A percentile compares a stretch with the other conserved stretches of the same genome.
Evolutionary conservation across 805 yeast genomes (phyloP).

Genomic region (Hanseniaspora guilliermondii): DNA sequence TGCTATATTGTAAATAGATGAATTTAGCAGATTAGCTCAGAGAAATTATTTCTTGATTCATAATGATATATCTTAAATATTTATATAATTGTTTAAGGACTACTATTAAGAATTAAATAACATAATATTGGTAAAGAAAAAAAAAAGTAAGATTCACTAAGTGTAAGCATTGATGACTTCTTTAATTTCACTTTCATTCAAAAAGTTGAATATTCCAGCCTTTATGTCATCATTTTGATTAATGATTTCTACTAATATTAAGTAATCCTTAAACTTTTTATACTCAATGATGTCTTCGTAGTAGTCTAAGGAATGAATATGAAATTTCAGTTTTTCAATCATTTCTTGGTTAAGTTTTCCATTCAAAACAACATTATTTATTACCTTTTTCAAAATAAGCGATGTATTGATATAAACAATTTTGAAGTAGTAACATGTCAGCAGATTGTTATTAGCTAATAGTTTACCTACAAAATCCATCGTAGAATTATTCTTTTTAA

Average conservation of each 20-base stretch:
- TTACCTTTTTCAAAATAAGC: neutral
- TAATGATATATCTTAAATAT: too few species aligned
- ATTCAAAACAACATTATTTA: neutral
- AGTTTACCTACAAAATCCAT: neutral
- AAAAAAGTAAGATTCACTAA: too few species aligned
- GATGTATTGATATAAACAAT: neutral
- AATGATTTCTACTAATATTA: neutral
- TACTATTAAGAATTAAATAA: too few species aligned
- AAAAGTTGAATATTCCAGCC: neutral
- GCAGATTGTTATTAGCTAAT: neutral
- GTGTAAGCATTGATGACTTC: neutral
- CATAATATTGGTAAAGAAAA: too few species aligned
- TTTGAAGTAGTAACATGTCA: neutral
- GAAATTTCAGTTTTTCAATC: neutral
- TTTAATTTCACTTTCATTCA: neutral
- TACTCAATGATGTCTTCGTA: neutral
- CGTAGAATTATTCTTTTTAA: neutral
- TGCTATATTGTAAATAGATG: neutral
- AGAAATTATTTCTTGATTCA: too few species aligned
- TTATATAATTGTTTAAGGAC: too few species aligned
- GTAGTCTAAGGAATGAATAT: neutral
- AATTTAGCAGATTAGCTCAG: too few species aligned
- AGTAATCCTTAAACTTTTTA: neutral
- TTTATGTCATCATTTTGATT: neutral
- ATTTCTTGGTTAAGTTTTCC: neutral